Base-by-base conservation (phyloP, 805 yeast species). In the Hanseniaspora guilliermondii region DNA sequence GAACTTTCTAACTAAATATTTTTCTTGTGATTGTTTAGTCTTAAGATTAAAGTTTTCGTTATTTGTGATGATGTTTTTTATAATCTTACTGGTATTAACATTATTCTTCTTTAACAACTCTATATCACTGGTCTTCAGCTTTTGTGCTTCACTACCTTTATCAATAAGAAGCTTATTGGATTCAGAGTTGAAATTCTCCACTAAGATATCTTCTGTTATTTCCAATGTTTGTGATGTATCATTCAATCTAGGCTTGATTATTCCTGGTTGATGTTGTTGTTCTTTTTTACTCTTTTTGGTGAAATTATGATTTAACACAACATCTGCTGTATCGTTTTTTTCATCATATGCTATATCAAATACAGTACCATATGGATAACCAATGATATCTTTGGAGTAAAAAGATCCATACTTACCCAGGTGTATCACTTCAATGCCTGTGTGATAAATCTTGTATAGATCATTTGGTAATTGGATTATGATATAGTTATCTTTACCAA, bases 381-480 rank as follows among this genome's bases (percentile, higher is more conserved):
- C 97, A 40, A 91, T 66, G 12, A 91, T 75, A 52, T 78, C 83
- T 58, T 82, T 79, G 2, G 84, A 87, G 32, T 75, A 70, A 65
- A 93, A 93, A 0, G 83, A 73, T 19, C 99, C 99, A 68, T 91
- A 93, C 65, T 93, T 91, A 1, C 98, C 98, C 59, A 93, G 73
- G 54, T 80, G 78, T 19, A 93, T 75, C 11, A 76, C 65, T 0
- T 82, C 79, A 33, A 77, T 80, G 3, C 77, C 74, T 49, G 73
- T 75, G 56, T 89, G 70, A 60, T 82, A 79, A 39, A 89, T 75
- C 64, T 86, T 83, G 62, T 81, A 66, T 55, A 85, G 84, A 52
- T 82, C 85, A 1, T 96, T 87, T 0, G 97, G 97, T 56, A 88
- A 73, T 53, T 83, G 76, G 37, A 93, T 66, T 61, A 91, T 68